phyloP scores from a whole-genome alignment of 257 asterid genomes.

The Penstemon newberryi region DNA sequence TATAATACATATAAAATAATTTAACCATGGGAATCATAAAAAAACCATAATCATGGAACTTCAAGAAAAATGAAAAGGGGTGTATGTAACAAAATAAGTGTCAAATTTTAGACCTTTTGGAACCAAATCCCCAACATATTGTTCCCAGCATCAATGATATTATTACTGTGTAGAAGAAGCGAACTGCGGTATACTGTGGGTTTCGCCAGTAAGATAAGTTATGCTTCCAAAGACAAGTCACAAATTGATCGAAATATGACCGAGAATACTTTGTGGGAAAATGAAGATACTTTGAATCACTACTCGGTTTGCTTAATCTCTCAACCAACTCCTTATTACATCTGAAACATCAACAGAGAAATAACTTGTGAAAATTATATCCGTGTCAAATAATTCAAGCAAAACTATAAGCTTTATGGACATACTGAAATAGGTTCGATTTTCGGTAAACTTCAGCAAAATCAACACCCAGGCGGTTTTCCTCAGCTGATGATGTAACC shows the following conservation, averaged over 20 bases:
- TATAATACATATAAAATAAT: slow-evolving; percentile 34
- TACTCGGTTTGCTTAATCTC: slow-evolving; percentile 71
- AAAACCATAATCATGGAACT: slow-evolving; percentile 10
- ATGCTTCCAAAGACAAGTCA: slow-evolving; percentile 94
- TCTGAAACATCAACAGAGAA: slow-evolving; percentile 42
- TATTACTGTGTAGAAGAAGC: slow-evolving; percentile 83
- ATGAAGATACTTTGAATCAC: slow-evolving; percentile 67
- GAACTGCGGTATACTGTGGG: slow-evolving; percentile 96
- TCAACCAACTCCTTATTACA: slow-evolving; percentile 65
- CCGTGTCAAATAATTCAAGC: slow-evolving; percentile 1
- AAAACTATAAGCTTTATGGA: slow-evolving; percentile 10
- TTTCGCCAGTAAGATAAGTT: slow-evolving; percentile 94
- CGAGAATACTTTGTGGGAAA: slow-evolving; percentile 78
- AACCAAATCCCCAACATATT: slow-evolving; percentile 91
- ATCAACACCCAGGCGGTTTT: slow-evolving; percentile 77
- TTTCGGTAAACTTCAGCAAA: slow-evolving; percentile 81
- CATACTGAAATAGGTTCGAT: slow-evolving; percentile 74
- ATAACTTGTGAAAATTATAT: slow-evolving; percentile 15
- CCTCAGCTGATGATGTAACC: slow-evolving; percentile 79
- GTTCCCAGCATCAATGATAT: slow-evolving; percentile 90
- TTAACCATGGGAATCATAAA: neutral
- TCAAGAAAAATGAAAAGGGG: neutral
- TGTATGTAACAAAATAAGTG: slow-evolving; percentile 4
- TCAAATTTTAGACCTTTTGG: slow-evolving; percentile 57
- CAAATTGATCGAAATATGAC: slow-evolving; percentile 61